A percentile compares a stretch with the other conserved stretches of the same genome.
phyloP scores from a whole-genome alignment of 140 eudicot genomes.

The Artemisia princeps region DNA sequence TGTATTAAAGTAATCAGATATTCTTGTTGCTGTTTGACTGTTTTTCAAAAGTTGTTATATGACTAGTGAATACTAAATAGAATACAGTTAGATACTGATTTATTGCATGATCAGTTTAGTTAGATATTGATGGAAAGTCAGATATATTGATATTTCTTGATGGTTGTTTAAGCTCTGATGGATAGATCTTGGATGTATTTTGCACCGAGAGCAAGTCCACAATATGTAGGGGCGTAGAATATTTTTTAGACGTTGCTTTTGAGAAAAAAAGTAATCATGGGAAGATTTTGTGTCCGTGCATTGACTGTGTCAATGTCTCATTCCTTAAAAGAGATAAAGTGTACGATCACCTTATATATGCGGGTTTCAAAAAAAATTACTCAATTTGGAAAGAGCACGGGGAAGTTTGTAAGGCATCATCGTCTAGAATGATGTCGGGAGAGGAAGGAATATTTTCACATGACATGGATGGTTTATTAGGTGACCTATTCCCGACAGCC shows the following conservation, averaged over 20 bases:
- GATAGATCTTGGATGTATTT: conserved; percentile 15
- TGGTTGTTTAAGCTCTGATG: neutral
- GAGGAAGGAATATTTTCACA: neutral
- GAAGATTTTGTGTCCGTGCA: neutral
- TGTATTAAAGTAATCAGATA: too few species aligned
- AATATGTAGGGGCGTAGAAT: neutral
- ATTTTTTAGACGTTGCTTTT: neutral
- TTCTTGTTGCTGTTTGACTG: too few species aligned
- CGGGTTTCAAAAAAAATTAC: neutral
- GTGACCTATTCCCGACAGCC: neutral
- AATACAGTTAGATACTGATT: too few species aligned
- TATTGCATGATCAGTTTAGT: too few species aligned
- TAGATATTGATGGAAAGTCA: too few species aligned
- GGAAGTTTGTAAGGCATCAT: neutral
- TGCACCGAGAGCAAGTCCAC: neutral
- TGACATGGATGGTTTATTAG: neutral
- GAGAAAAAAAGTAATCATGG: neutral
- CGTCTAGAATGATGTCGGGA: neutral
- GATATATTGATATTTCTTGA: too few species aligned
- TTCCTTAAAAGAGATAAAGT: neutral
- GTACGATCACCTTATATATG: neutral
- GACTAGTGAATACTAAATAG: too few species aligned
- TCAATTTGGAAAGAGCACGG: conserved; percentile 2
- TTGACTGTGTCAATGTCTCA: neutral
- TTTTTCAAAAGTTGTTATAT: too few species aligned